phyloP scores from a whole-genome alignment of 169 alveolate genomes.

The Theileria sp. region DNA sequence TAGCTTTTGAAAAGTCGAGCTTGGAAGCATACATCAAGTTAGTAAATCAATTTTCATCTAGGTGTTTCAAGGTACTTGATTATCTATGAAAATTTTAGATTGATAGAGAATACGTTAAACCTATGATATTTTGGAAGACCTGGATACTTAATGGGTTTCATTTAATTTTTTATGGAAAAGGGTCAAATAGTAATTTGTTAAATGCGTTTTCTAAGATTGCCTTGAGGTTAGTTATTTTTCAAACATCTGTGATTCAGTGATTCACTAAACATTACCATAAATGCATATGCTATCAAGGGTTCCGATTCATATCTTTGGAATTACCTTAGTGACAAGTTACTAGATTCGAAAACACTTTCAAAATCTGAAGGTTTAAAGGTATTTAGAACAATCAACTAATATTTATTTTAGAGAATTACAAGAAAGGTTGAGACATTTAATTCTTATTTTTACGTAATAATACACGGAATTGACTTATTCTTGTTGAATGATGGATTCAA shows the following conservation, averaged over 20 bases:
- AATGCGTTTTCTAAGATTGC: conserved; percentile 34
- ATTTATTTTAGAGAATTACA: not conserved
- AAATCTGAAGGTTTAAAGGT: conserved; percentile 7
- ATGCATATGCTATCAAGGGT: conserved; percentile 37
- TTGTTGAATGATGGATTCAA: conserved; percentile 22
- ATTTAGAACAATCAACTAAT: not conserved
- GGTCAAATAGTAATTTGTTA: conserved; percentile 52
- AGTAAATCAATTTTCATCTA: conserved; percentile 9
- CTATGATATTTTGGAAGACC: conserved; percentile 41
- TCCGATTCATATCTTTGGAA: conserved; percentile 25
- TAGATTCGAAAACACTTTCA: not conserved
- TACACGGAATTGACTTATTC: conserved; percentile 43
- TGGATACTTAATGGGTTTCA: conserved; percentile 62
- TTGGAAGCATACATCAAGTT: conserved; percentile 13
- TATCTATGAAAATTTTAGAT: not conserved
- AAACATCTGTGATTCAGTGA: conserved; percentile 12
- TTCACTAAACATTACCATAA: conserved; percentile 27
- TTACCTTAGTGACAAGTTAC: conserved; percentile 9
- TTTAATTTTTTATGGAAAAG: conserved; percentile 50
- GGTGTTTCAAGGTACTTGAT: not conserved
- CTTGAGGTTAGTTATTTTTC: conserved; percentile 20
- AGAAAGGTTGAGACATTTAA: not conserved
- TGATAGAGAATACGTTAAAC: not conserved
- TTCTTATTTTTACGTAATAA: conserved; percentile 28
- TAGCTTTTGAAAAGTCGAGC: conserved; percentile 37